Base-by-base conservation (phyloP, 768 basidiomycete species). In the Inosperma sp. region DNA sequence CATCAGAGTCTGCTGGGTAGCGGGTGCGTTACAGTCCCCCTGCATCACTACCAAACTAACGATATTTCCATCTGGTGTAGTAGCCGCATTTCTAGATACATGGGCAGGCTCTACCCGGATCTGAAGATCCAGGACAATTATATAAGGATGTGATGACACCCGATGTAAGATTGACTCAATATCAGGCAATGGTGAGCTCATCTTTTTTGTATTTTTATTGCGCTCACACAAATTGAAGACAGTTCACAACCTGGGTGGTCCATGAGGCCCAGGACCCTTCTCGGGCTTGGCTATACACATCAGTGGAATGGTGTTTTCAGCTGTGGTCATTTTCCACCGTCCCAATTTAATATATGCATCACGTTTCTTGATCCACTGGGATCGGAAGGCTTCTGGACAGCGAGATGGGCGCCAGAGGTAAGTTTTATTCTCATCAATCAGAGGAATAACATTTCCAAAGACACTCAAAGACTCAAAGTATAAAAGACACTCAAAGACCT, bases 51-150 rank as follows among this genome's bases (percentile, higher is more conserved):
- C 72, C 0, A 60, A 49, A 31, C 71, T 73, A 2, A 65, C 68
- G 71, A 78, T 76, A 22, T 66, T 76, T 0, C 76, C 75, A 58
- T 72, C 66, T 14, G 69, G 68, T 1, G 68, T 76, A 0, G 66
- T 67, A 45, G 74, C 30, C 34, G 66, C 45, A 10, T 61, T 45
- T 6, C 54, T 3, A 0, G 47, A 14, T 8, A 71, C 68, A 49
- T 71, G 56, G 26, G 60, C 64, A 6, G 67, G 66, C 1, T 51
- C 33, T 0, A 70, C 55, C 1, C 59, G 51, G 14, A 67, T 64
- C 42, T 48, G 47, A 3, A 40, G 21, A 7, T 50, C 49, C 14
- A 50, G 16, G 3, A 29, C 37, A 12, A 39, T 34, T 14, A 7
- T 2, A 41, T 26, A 50, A 12, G 29, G 13, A 10, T 39, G 17